These are phyloP conservation scores for Porpolomopsis calyptriformis DNA, from an alignment of 768 basidiomycete genomes.

Conservation along the genomic window DNA sequence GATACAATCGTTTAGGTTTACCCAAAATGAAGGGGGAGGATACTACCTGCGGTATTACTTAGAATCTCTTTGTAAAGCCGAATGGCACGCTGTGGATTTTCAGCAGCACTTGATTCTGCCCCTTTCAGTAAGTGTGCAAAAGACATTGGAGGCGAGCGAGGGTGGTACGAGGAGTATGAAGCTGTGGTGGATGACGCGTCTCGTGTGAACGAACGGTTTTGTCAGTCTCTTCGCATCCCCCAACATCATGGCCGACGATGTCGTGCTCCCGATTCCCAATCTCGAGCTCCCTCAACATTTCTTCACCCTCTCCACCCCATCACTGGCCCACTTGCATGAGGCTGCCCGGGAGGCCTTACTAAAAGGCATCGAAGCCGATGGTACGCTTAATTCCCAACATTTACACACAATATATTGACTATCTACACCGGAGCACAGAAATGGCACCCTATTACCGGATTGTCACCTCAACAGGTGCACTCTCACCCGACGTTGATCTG, in stretches of 20 bases:
- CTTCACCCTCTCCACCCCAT: constrained; percentile 58
- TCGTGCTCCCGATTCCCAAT: constrained; percentile 80
- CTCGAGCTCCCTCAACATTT: constrained; percentile 69
- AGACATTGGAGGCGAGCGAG: constrained; percentile 12
- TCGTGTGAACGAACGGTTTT: constrained; percentile 20
- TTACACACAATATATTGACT: neutral
- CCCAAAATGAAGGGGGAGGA: constrained; percentile 7
- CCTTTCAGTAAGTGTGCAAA: constrained; percentile 41
- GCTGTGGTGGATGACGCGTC: constrained; percentile 17
- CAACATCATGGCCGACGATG: constrained; percentile 66
- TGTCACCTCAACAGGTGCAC: constrained; percentile 39
- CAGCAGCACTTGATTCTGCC: constrained; percentile 37
- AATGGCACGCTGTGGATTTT: constrained; percentile 56
- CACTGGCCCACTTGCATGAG: constrained; percentile 53
- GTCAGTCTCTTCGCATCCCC: constrained; percentile 11
- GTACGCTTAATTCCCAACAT: constrained; percentile 32
- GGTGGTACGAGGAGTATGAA: constrained; percentile 9
- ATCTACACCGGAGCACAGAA: constrained; percentile 33
- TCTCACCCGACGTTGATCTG: constrained; percentile 42
- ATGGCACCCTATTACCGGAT: constrained; percentile 79
- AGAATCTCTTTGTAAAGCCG: constrained; percentile 66
- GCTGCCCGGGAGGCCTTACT: constrained; percentile 55
- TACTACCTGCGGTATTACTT: constrained; percentile 26
- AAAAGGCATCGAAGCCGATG: constrained; percentile 68
- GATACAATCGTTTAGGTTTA: neutral